Evolutionary conservation across 2,329 filamentous ascomycete species (phyloP).

Genomic region (Clonostachys chloroleuca): DNA sequence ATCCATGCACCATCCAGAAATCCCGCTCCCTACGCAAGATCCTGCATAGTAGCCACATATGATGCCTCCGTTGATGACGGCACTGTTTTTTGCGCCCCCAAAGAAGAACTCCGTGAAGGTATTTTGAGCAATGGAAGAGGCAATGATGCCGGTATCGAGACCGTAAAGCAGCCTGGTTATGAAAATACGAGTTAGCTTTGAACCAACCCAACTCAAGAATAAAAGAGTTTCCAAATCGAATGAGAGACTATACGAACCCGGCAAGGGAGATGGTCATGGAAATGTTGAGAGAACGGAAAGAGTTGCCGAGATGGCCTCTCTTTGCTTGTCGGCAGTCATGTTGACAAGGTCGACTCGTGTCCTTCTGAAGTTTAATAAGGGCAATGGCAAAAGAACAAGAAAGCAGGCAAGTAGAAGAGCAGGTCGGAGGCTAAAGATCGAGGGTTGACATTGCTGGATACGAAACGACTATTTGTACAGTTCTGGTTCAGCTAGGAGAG

Average conservation of each 20-base stretch:
- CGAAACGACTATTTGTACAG: too few relatives aligned
- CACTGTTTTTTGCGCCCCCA: constrained; percentile 12
- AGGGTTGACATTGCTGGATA: too few relatives aligned
- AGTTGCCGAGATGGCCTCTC: constrained; percentile 5
- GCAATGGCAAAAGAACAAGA: too few relatives aligned
- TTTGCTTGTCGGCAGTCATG: too few relatives aligned
- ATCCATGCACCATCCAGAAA: constrained; percentile 22
- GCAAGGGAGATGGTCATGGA: constrained; percentile 4
- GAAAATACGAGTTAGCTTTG: background rate
- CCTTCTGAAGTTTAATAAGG: too few relatives aligned
- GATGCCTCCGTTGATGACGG: constrained; percentile 16
- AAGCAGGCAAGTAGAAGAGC: too few relatives aligned
- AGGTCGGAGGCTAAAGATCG: too few relatives aligned
- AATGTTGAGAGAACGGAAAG: background rate
- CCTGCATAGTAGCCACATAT: constrained; percentile 24
- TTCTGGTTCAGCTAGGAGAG: too few relatives aligned
- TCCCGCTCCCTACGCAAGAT: constrained; percentile 17
- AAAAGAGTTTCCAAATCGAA: background rate
- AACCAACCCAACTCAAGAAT: too few relatives aligned
- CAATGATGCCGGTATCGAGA: constrained; percentile 19
- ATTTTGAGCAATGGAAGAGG: constrained; percentile 21
- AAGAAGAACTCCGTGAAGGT: constrained; percentile 24
- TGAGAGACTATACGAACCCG: background rate
- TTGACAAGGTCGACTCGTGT: too few relatives aligned
- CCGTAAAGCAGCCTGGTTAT: background rate